Percentiles rank a stretch among this genome's conserved stretches.
These are phyloP conservation scores for Populus deltoides DNA, from an alignment of 345 rosid genomes.

Conservation along the genomic window DNA sequence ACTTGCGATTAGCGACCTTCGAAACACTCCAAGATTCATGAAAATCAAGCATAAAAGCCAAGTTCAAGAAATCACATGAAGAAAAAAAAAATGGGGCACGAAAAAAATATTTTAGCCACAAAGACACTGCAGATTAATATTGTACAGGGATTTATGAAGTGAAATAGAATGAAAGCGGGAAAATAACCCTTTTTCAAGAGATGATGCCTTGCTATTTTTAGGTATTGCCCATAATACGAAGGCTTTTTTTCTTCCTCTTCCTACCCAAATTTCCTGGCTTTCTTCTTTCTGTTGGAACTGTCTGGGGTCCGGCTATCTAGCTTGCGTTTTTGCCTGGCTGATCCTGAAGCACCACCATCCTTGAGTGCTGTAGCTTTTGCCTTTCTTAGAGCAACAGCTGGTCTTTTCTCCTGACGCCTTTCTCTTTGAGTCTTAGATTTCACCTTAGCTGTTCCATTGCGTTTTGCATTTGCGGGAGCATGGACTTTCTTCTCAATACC, in stretches of 20 bases:
- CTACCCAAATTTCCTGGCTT: constrained; percentile 42
- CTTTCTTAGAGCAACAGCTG: constrained; percentile 83
- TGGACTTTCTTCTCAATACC: constrained; percentile 49
- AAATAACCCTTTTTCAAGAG: not conserved
- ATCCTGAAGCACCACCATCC: constrained; percentile 40
- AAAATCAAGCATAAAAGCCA: not conserved
- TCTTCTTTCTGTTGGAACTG: constrained; percentile 51
- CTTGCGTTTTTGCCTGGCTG: constrained; percentile 68
- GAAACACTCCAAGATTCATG: not conserved
- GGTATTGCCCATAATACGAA: not conserved
- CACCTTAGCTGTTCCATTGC: constrained; percentile 27
- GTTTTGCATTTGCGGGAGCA: constrained; percentile 17
- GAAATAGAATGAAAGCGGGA: not conserved
- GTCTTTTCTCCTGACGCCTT: constrained; percentile 52
- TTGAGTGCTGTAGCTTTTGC: constrained; percentile 41
- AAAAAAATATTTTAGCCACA: not conserved
- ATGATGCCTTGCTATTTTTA: not conserved
- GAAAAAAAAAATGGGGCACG: not conserved
- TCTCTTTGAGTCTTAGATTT: constrained; percentile 38
- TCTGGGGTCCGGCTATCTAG: constrained; percentile 57
- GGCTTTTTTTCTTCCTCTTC: not conserved
- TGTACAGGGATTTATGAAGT: not conserved
- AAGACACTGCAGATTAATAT: not conserved
- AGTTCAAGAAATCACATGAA: not conserved
- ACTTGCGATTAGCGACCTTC: not conserved